Percentiles rank a stretch among this genome's conserved stretches.
phyloP scores from a whole-genome alignment of 2,329 filamentous ascomycete genomes.

The Ascochyta clinopodiicola region DNA sequence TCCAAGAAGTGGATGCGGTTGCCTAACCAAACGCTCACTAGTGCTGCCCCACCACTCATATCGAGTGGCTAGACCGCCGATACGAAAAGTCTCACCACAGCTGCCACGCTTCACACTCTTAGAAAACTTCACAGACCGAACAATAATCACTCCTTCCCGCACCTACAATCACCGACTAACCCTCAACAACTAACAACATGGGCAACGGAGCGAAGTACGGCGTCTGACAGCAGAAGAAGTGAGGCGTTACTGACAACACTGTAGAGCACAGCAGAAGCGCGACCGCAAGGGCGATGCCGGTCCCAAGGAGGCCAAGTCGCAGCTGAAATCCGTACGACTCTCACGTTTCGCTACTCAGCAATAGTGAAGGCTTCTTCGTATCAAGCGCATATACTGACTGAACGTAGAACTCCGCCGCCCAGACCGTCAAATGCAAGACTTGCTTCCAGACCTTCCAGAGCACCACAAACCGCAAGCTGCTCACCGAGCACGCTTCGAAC shows the following conservation, averaged over 20 bases:
- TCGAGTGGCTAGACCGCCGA: constrained; percentile 29
- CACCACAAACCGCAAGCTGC: constrained; percentile 74
- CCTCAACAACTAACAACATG: constrained; percentile 32
- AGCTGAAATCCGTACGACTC: constrained; percentile 45
- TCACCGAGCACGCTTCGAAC: constrained; percentile 74
- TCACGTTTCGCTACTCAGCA: neutral
- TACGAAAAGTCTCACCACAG: constrained; percentile 36
- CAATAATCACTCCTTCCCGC: constrained; percentile 7
- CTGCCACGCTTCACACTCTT: constrained; percentile 16
- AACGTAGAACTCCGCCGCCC: constrained; percentile 71
- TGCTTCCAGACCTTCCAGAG: constrained; percentile 82
- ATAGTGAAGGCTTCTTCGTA: neutral
- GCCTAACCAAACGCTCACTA: constrained; percentile 20
- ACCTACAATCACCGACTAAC: constrained; percentile 24
- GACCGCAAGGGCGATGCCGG: constrained; percentile 43
- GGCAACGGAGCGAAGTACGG: constrained; percentile 50
- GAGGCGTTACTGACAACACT: constrained; percentile 25
- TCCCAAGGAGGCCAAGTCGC: constrained; percentile 44
- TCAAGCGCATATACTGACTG: neutral
- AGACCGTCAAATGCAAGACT: constrained; percentile 76
- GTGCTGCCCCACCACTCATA: constrained; percentile 16
- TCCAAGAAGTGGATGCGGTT: constrained; percentile 21
- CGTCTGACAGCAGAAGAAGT: neutral
- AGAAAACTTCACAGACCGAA: constrained; percentile 16
- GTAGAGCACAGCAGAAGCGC: constrained; percentile 48